A percentile compares a stretch with the other conserved stretches of the same genome.
Evolutionary conservation across 2,329 filamentous ascomycete species (phyloP).

Genomic region (Thielaviopsis ethacetica): DNA sequence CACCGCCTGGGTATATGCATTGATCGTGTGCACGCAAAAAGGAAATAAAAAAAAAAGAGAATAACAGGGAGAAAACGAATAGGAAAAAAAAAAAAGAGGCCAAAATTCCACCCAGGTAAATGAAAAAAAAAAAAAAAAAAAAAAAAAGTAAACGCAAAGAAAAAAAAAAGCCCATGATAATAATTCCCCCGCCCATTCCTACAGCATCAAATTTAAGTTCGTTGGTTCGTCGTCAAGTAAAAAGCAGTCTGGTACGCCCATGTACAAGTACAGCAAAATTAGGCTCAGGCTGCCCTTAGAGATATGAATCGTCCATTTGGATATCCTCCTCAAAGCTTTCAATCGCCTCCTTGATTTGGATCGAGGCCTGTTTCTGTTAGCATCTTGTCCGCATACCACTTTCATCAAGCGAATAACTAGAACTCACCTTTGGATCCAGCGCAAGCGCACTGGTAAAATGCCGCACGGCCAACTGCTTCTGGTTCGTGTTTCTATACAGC

Average conservation of each 20-base stretch:
- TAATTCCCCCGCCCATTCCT: not conserved
- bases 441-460: conserved; percentile 93
- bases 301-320: conserved; percentile 42
- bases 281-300: not conserved
- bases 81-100: not conserved
- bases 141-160: no score
- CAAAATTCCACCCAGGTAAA: not conserved
- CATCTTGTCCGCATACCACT: not conserved
- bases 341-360: conserved; percentile 92
- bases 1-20: conserved; percentile 6
- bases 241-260: no score
- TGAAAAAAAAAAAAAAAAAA: not conserved
- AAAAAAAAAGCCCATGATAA: not conserved
- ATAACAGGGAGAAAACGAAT: not conserved
- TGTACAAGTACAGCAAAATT: no score
- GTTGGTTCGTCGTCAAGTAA: not conserved
- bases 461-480: conserved; percentile 66
- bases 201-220: not conserved
- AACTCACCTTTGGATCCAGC: conserved; percentile 79
- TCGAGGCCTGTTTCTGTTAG: conserved; percentile 48
- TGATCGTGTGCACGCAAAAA: conserved; percentile 1
- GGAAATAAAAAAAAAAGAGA: no score
- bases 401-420: conserved; percentile 2
- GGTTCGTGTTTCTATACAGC: conserved; percentile 55
- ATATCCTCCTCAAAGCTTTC: conserved; percentile 75